Base-by-base conservation (phyloP, 345 rosid genomes). In the Abelmoschus esculentus region DNA sequence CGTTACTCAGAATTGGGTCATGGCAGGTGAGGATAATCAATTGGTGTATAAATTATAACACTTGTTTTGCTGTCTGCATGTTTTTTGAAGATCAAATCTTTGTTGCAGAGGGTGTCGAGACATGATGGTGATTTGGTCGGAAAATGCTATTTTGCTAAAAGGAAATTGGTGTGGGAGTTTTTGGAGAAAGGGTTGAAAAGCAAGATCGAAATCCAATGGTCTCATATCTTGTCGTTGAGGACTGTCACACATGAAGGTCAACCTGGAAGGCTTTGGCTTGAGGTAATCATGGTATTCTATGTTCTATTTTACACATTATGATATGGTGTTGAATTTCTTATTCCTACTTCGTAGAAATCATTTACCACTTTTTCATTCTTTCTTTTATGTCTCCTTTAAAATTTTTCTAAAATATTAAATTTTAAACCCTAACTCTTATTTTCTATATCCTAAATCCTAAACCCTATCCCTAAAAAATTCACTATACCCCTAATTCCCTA, bases 91-190 rank as follows among this genome's bases (percentile, higher is more conserved):
- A 49, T 15, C 54, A 14, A 14, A 49, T 15, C n/a, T 7, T 60
- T 61, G 68, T 60, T 61, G 68, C 75, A 85, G 89, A 81, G 79
- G 62, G 74, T 44, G 1, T 17, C 84, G 0, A 61, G 0, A 15
- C 18, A 82, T 54, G 84, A 82, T 64, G 79, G 76, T 9, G 88
- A 86, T 38, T 64, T 89, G 69, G 81, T 80, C 59, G 92, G 84
- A 0, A 92, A 89, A 72, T 76, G 84, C 28, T 85, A 85, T 65
- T 89, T 76, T 72, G 83, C 89, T 1, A 88, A 80, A 71, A 76
- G 50, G 54, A 89, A 74, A 72, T 66, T 89, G 74, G 83, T 89
- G 0, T 89, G 98, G 97, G 90, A 92, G 54, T 44, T 82, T 55
- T 74, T 88, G 36, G 69, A 72, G 10, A 13, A 66, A 0, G 69